Conservation (phyloP, 768 basidiomycete genomes). For the Nidularia pulvinata region DNA sequence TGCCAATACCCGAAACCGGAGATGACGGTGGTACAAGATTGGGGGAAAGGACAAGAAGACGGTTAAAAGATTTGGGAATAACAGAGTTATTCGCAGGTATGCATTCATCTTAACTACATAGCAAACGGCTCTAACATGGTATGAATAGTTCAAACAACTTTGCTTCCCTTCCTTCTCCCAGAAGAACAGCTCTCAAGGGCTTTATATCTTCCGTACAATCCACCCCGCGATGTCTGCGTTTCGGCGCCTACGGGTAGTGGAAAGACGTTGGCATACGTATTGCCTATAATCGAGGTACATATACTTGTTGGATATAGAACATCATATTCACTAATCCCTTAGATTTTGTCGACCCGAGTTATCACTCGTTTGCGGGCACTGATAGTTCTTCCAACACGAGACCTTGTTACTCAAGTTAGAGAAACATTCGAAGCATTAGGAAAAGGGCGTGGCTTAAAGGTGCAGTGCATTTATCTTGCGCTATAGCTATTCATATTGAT, state of each 20-base stretch:
- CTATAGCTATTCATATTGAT: background rate
- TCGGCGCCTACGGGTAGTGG: slow-evolving; percentile 98
- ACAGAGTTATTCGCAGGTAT: slow-evolving; percentile 86
- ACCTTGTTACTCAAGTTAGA: slow-evolving; percentile 88
- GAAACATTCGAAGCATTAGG: slow-evolving; percentile 88
- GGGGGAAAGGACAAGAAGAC: slow-evolving; percentile 54
- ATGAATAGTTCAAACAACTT: slow-evolving; percentile 78
- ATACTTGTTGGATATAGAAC: background rate
- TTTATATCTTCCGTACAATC: slow-evolving; percentile 66
- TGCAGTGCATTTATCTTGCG: slow-evolving; percentile 19
- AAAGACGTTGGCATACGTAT: slow-evolving; percentile 94
- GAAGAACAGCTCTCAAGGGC: slow-evolving; percentile 30
- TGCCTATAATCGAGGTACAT: slow-evolving; percentile 87
- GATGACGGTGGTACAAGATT: slow-evolving; percentile 47
- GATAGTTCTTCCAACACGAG: slow-evolving; percentile 90
- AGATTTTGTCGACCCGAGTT: slow-evolving; percentile 74
- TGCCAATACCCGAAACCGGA: slow-evolving; percentile 42
- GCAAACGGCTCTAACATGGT: background rate
- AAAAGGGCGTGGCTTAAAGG: slow-evolving; percentile 88
- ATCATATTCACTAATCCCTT: slow-evolving; percentile 1
- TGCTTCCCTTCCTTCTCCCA: slow-evolving; percentile 81
- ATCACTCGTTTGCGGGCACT: slow-evolving; percentile 88
- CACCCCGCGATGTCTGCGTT: slow-evolving; percentile 83
- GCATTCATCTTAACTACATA: slow-evolving; percentile 15
- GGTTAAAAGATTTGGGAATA: slow-evolving; percentile 79